These are phyloP conservation scores for Taphrina communis DNA, from an alignment of 1,139 yeast species.

Conservation along the genomic window DNA sequence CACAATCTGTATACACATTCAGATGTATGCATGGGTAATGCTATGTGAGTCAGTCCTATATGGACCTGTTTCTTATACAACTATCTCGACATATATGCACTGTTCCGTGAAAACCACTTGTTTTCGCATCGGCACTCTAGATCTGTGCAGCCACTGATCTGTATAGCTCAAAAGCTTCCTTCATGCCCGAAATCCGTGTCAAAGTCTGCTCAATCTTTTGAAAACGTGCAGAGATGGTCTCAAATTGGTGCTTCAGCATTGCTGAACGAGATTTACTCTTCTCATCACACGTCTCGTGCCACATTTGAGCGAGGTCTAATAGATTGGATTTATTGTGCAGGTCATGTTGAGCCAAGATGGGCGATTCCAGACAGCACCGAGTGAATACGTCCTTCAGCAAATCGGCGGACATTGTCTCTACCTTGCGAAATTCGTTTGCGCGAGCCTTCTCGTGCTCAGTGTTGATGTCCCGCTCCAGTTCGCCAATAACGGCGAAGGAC, in stretches of 20 bases:
- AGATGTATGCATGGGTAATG: too few species aligned
- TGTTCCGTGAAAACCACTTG: too few species aligned
- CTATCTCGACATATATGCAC: too few species aligned
- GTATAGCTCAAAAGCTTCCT: background rate
- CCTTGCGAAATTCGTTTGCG: background rate
- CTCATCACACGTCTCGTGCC: conserved; percentile 5
- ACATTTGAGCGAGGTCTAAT: background rate
- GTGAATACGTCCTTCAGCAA: background rate
- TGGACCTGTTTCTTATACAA: too few species aligned
- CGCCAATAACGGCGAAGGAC: background rate
- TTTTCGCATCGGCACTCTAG: too few species aligned
- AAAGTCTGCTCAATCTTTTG: background rate
- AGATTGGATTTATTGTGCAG: background rate
- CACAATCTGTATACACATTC: too few species aligned
- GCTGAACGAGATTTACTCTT: background rate
- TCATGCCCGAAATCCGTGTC: background rate
- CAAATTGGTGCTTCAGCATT: background rate
- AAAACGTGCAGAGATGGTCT: background rate
- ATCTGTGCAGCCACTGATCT: background rate
- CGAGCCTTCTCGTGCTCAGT: background rate
- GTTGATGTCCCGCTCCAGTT: background rate
- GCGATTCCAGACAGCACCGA: conserved; percentile 6
- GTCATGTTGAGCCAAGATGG: conserved; percentile 13
- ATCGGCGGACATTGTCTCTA: background rate
- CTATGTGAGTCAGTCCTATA: too few species aligned